Conservation (phyloP, 139 green algal genomes). For the Chlorella sorokiniana region DNA sequence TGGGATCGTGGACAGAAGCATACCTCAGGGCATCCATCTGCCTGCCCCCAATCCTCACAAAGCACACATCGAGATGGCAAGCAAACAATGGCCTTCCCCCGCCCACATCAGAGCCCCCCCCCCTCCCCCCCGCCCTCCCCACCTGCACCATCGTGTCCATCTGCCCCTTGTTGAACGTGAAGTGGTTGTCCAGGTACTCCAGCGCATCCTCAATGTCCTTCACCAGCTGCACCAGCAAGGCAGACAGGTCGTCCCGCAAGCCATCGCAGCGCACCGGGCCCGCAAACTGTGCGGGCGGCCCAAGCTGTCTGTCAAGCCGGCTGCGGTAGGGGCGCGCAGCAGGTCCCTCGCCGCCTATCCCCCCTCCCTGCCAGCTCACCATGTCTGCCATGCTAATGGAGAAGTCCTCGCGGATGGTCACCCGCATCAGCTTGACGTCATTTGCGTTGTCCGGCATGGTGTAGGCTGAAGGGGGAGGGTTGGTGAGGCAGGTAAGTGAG, state of each 20-base stretch:
- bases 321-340: not conserved
- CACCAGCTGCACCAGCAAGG: constrained; percentile 45
- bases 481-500: too few relatives aligned
- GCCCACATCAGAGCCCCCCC: too few relatives aligned
- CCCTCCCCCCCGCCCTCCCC: too few relatives aligned
- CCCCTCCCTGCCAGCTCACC: not conserved
- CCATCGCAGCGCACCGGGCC: too few relatives aligned
- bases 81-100: too few relatives aligned
- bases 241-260: constrained; percentile 57
- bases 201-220: constrained; percentile 51
- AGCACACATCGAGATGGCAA: too few relatives aligned
- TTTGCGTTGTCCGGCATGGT: constrained; percentile 59
- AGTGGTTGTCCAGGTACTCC: constrained; percentile 60
- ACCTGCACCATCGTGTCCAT: not conserved
- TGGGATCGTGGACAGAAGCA: not conserved
- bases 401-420: constrained; percentile 61
- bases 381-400: constrained; percentile 42
- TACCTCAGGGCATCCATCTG: too few relatives aligned
- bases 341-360: not conserved
- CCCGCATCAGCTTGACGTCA: constrained; percentile 24
- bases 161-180: constrained; percentile 46
- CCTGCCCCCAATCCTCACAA: too few relatives aligned
- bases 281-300: too few relatives aligned
- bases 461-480: constrained; percentile 50
- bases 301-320: constrained; percentile 31